A percentile compares a stretch with the other conserved stretches of the same genome.
These are phyloP conservation scores for Annulohypoxylon maeteangense DNA, from an alignment of 495 filamentous ascomycete genomes.

Conservation along the genomic window DNA sequence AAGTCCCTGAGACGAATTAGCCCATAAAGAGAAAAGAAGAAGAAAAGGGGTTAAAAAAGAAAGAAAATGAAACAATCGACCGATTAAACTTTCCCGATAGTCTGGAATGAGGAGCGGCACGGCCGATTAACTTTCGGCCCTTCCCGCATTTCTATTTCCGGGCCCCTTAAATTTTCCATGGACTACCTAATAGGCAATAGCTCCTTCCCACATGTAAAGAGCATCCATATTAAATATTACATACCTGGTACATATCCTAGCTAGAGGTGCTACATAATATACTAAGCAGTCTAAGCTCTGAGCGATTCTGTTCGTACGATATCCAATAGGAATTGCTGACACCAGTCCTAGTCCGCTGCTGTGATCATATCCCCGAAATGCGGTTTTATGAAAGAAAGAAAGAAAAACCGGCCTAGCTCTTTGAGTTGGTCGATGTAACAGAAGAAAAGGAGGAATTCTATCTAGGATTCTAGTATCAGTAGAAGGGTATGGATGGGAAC, in stretches of 20 bases:
- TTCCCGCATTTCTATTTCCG: conserved; percentile 40
- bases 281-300: background rate
- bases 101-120: conserved; percentile 26
- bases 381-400: background rate
- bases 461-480: conserved; percentile 12
- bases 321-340: conserved; percentile 30
- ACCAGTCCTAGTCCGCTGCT: background rate
- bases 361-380: conserved; percentile 8
- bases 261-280: background rate
- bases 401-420: conserved; percentile 2
- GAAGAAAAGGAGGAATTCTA: conserved; percentile 1
- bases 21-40: background rate
- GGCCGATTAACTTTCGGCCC: conserved; percentile 33
- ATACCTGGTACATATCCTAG: background rate
- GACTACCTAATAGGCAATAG: background rate
- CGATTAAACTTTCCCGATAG: conserved; percentile 24
- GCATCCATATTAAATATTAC: background rate
- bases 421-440: background rate
- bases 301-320: conserved; percentile 25
- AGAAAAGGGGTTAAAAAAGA: too few relatives aligned
- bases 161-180: background rate
- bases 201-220: background rate
- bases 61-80: conserved; percentile 11
- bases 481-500: background rate
- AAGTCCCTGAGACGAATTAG: background rate